A percentile compares a stretch with the other conserved stretches of the same genome.
Evolutionary conservation across 257 asterid genomes (phyloP).

Genomic region (Penstemon eatonii): DNA sequence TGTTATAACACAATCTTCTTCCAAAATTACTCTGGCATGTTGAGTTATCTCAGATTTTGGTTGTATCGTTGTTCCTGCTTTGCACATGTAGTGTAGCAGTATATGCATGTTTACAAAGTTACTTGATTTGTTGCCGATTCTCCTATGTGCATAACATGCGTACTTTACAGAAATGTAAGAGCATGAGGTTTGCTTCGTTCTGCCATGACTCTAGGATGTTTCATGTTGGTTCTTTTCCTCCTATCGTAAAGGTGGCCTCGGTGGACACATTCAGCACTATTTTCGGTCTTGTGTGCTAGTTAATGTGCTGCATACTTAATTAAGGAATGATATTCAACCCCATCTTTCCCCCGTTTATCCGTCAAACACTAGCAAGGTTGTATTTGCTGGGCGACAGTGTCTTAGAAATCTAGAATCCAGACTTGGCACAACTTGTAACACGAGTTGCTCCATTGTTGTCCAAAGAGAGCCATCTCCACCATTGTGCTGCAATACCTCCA

Average conservation of each 20-base stretch:
- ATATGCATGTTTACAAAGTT: background rate
- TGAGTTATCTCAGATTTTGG: background rate
- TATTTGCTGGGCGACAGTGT: background rate
- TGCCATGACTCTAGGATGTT: background rate
- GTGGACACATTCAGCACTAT: background rate
- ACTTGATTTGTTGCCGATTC: slow-evolving; percentile 16
- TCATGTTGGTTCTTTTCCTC: slow-evolving; percentile 2
- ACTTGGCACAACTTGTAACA: slow-evolving; percentile 3
- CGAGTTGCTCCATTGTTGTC: background rate
- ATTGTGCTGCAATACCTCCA: background rate
- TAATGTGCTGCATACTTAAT: background rate
- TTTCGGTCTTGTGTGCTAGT: slow-evolving; percentile 11
- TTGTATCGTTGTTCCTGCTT: background rate
- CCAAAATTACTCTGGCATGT: slow-evolving; percentile 6
- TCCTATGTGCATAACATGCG: background rate
- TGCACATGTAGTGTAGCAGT: slow-evolving; percentile 7
- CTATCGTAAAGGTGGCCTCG: background rate
- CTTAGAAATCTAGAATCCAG: background rate
- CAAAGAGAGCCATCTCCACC: background rate
- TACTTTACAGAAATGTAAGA: slow-evolving; percentile 7
- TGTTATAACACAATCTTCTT: slow-evolving; percentile 24
- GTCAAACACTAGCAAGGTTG: background rate
- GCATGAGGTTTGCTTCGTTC: slow-evolving; percentile 8
- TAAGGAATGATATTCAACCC: background rate
- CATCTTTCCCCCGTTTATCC: background rate